These are phyloP conservation scores for Dendryphion nanum DNA, from an alignment of 2,329 filamentous ascomycete species.

Conservation along the genomic window DNA sequence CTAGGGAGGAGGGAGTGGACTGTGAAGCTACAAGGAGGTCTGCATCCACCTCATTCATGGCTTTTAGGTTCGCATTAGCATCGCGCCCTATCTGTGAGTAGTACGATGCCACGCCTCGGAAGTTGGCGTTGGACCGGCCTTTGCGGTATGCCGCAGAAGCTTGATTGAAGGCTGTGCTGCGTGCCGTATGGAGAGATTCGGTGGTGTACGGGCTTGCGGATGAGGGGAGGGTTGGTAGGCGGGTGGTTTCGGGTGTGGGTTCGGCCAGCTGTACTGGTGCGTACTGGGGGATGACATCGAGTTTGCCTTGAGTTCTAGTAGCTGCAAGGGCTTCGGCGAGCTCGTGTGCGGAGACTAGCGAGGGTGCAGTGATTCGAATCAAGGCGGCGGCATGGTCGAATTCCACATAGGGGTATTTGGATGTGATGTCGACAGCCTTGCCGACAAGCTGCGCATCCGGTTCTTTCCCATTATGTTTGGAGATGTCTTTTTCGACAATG, in stretches of 20 bases:
- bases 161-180: constrained; percentile 54
- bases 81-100: constrained; percentile 72
- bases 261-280: constrained; percentile 41
- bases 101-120: constrained; percentile 72
- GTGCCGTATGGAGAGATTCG: constrained; percentile 45
- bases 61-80: constrained; percentile 56
- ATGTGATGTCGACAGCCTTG: constrained; percentile 54
- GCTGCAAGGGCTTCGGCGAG: constrained; percentile 55
- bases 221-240: constrained; percentile 21
- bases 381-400: constrained; percentile 51
- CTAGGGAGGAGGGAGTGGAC: constrained; percentile 66
- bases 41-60: constrained; percentile 64
- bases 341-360: constrained; percentile 58
- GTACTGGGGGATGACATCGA: constrained; percentile 51
- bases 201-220: constrained; percentile 41
- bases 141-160: constrained; percentile 59
- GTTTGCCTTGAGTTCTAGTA: constrained; percentile 25
- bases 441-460: constrained; percentile 46
- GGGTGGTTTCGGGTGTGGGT: constrained; percentile 21
- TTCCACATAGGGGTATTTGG: constrained; percentile 55
- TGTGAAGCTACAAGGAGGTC: constrained; percentile 68
- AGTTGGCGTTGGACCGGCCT: constrained; percentile 68
- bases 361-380: constrained; percentile 57
- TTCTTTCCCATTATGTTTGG: constrained; percentile 29
- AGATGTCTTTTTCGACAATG: constrained; percentile 50